Conservation (phyloP, 805 yeast species). For the Nakazawaea pomicola region DNA sequence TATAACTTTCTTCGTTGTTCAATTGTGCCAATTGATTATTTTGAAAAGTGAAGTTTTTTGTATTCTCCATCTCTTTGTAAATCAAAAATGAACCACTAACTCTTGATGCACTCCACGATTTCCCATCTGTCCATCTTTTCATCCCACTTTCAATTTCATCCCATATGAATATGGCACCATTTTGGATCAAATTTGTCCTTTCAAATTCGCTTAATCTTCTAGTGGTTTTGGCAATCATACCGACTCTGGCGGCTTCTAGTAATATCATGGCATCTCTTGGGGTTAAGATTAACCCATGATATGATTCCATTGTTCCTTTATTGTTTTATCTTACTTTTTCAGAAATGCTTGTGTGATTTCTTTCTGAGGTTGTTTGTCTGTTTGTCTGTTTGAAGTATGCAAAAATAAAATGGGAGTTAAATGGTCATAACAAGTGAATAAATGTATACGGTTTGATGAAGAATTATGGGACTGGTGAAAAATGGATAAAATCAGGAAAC, state of each 20-base stretch:
- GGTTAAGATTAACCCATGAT: slow-evolving; percentile 53
- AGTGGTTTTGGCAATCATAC: slow-evolving; percentile 51
- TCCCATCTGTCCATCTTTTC: slow-evolving; percentile 78
- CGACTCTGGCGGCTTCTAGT: slow-evolving; percentile 58
- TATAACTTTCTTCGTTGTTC: slow-evolving; percentile 25
- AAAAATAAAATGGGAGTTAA: too few species aligned
- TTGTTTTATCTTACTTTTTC: background rate
- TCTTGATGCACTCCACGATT: slow-evolving; percentile 67
- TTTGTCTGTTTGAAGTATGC: too few species aligned
- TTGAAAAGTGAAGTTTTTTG: slow-evolving; percentile 11
- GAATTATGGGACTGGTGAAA: too few species aligned
- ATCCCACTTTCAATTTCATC: slow-evolving; percentile 66
- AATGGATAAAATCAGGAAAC: too few species aligned
- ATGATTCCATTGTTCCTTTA: slow-evolving; percentile 43
- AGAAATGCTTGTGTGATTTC: too few species aligned
- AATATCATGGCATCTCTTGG: slow-evolving; percentile 59
- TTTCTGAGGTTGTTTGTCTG: too few species aligned
- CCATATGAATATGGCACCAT: slow-evolving; percentile 68
- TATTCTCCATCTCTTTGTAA: slow-evolving; percentile 54
- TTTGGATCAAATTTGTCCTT: slow-evolving; percentile 39
- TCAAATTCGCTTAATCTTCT: slow-evolving; percentile 56
- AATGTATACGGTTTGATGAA: too few species aligned
- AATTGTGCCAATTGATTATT: background rate
- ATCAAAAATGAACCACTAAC: slow-evolving; percentile 60
- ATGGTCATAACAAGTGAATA: too few species aligned